Evolutionary conservation across 129 eudicot species (phyloP), one percentile per base, ranked within the genome.

Genomic region (Centrapalus pauciflorus): DNA sequence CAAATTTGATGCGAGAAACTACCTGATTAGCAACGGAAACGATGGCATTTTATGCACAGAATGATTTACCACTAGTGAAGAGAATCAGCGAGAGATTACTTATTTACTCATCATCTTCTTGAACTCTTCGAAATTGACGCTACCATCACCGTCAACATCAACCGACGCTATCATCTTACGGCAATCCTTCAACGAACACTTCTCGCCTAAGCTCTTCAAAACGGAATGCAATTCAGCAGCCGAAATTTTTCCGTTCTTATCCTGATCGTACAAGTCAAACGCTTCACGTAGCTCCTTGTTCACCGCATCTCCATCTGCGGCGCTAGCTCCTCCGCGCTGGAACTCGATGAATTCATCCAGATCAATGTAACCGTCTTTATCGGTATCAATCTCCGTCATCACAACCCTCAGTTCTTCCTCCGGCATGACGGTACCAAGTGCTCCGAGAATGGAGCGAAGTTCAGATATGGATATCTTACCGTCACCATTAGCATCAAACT

Each of bases 81-180:
- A n/a, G 30, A 29, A 64, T 28, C 2, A 13, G 3, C 21, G 2
- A 9, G 23, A 29, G 80, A 7, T 74, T 48, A 33, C 8, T 66
- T 59, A 75, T n/a, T 77, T 75, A 21, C 65, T 78, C 96, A 92
- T 88, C 96, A 88, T 92, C 95, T 88, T 85, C 84, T 92, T 88
- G 41, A 92, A 92, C 87, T 92, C 96, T 50, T 85, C 90, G 48
- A 92, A 92, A 51, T 88, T 83, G 34, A 92, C 98, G 65, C 80
- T 55, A 7, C 96, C 95, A 13, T 88, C 98, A 17, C 97, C 97
- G 43, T 91, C 97, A 23, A 76, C 91, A 25, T 88, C 96, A 34
- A 92, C 96, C 6, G 85, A 76, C 12, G 75, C 72, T 56, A 92
- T 88, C 98, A 92, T 92, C 72, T 61, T 72, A 54, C 65, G 52